Evolutionary conservation across 768 basidiomycete species (phyloP).

Genomic region (Lactarius tabidus): DNA sequence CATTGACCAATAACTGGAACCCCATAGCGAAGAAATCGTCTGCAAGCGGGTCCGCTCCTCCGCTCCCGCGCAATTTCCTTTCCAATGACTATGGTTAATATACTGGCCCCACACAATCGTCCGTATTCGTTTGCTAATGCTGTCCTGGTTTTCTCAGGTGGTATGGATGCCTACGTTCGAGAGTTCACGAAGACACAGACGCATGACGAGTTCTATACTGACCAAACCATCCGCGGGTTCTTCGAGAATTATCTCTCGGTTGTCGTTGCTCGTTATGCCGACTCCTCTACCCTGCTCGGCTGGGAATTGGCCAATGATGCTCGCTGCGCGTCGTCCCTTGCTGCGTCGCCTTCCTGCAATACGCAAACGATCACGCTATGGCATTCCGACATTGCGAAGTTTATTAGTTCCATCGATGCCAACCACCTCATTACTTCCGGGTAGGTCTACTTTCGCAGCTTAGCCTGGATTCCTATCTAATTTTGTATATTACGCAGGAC

Average conservation of each 20-base stretch:
- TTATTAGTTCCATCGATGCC: conserved; percentile 29
- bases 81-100: conserved; percentile 32
- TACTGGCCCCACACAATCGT: neutral
- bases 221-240: conserved; percentile 29
- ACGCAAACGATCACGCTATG: conserved; percentile 32
- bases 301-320: conserved; percentile 28
- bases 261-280: conserved; percentile 19
- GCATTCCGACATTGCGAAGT: conserved; percentile 32
- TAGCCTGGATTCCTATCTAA: neutral
- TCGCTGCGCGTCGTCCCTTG: conserved; percentile 22
- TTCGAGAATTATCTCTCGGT: conserved; percentile 19
- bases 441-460: conserved; percentile 7
- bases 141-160: conserved; percentile 29
- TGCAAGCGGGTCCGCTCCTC: neutral
- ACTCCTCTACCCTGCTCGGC: conserved; percentile 15
- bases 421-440: conserved; percentile 39
- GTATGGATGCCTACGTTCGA: conserved; percentile 39
- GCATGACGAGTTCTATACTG: conserved; percentile 40
- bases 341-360: conserved; percentile 27
- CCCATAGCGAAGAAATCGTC: neutral
- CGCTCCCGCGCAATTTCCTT: conserved; percentile 31
- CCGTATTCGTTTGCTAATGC: neutral
- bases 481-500: conserved; percentile 9
- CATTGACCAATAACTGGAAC: conserved; percentile 27
- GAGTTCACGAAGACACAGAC: conserved; percentile 30